A percentile compares a stretch with the other conserved stretches of the same genome.
Conservation (phyloP, 306 rosid species). For the Betula pendula region DNA sequence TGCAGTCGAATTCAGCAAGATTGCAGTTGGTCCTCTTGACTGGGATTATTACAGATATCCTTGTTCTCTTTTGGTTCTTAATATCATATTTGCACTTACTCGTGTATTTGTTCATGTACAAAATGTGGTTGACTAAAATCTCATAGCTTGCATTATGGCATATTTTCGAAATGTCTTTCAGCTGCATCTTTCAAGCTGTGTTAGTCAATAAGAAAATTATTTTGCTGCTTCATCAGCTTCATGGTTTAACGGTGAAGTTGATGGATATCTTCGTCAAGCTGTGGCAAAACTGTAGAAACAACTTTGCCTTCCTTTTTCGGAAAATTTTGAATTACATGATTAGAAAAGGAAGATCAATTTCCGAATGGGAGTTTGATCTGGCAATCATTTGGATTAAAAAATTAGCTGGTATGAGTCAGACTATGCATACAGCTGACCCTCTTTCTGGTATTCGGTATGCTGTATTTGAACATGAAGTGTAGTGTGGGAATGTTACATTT, state of each 20-base stretch:
- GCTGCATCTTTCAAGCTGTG: conserved; percentile 12
- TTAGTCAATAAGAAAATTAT: conserved; percentile 5
- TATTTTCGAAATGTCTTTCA: background rate
- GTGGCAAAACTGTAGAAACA: background rate
- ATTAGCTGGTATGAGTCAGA: background rate
- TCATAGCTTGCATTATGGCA: background rate
- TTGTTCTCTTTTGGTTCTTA: conserved; percentile 26
- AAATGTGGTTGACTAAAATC: background rate
- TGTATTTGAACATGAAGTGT: background rate
- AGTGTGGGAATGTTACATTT: background rate
- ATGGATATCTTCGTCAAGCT: background rate
- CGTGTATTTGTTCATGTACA: background rate
- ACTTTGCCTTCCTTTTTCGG: background rate
- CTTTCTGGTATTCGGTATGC: background rate
- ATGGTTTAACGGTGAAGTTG: background rate
- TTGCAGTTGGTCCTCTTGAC: conserved; percentile 77
- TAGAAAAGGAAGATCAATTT: background rate
- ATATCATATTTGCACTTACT: background rate
- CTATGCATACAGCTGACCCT: too few species aligned
- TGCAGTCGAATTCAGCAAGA: conserved; percentile 92
- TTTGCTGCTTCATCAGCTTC: background rate
- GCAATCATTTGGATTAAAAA: background rate
- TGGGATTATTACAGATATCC: conserved; percentile 99
- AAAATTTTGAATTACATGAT: background rate
- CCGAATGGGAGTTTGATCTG: background rate